phyloP scores from a whole-genome alignment of 495 filamentous ascomycete species.

The Penicillium riverlandense region DNA sequence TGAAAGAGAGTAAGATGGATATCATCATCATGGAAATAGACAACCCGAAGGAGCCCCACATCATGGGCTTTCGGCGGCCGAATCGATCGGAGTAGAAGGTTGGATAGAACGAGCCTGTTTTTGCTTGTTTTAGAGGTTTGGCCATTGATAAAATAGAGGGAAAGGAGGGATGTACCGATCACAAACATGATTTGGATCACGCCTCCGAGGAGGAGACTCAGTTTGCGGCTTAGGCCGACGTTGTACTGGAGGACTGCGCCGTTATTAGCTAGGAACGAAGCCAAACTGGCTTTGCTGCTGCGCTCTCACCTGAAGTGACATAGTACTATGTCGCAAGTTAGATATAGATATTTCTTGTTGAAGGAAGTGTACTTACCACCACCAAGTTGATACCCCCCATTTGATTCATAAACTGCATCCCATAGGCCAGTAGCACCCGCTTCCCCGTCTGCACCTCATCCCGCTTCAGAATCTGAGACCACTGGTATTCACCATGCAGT shows the following conservation, averaged over 20 bases:
- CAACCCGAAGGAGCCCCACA: constrained; percentile 39
- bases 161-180: constrained; percentile 12
- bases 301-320: constrained; percentile 29
- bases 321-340: constrained; percentile 27
- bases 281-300: neutral
- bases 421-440: constrained; percentile 44
- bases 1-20: constrained; percentile 30
- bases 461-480: constrained; percentile 39
- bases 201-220: constrained; percentile 42
- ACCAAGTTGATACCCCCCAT: constrained; percentile 46
- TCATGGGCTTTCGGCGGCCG: constrained; percentile 48
- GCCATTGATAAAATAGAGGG: neutral
- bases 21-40: constrained; percentile 41
- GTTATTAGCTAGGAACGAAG: neutral
- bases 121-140: neutral
- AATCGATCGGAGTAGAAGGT: constrained; percentile 33
- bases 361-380: constrained; percentile 16
- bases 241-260: constrained; percentile 34
- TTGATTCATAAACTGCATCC: constrained; percentile 32
- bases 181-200: constrained; percentile 36
- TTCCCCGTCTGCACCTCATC: constrained; percentile 45
- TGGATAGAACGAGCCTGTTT: constrained; percentile 24
- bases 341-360: neutral
- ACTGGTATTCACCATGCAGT: constrained; percentile 35
- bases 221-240: constrained; percentile 40